Evolutionary conservation across 805 yeast genomes (phyloP).

Genomic region (Yarrowia bubula): DNA sequence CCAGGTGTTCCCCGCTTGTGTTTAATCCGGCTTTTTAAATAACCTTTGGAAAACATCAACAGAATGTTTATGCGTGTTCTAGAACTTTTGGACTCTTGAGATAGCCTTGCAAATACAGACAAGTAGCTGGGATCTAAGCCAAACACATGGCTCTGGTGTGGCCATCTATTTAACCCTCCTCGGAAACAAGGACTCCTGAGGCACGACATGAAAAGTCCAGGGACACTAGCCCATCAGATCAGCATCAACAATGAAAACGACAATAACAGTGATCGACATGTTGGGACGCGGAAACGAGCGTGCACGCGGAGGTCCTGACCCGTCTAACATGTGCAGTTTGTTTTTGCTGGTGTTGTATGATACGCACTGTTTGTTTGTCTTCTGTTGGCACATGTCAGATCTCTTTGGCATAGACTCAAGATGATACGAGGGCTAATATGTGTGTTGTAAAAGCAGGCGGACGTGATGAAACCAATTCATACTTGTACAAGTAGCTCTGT

Average conservation of each 20-base stretch:
- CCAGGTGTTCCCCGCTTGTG: too few species aligned
- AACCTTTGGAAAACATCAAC: slow-evolving; percentile 8
- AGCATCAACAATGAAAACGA: not conserved
- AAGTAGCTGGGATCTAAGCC: too few species aligned
- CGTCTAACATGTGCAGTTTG: not conserved
- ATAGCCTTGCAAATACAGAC: too few species aligned
- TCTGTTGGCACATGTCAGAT: not conserved
- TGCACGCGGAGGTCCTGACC: not conserved
- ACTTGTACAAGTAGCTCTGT: not conserved
- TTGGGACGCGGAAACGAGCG: not conserved
- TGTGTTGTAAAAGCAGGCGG: not conserved
- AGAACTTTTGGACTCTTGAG: not conserved
- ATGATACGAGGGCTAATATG: not conserved
- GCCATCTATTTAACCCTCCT: not conserved
- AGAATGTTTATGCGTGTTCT: not conserved
- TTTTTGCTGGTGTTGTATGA: not conserved
- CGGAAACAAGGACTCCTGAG: not conserved
- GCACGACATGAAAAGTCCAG: not conserved
- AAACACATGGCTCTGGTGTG: too few species aligned
- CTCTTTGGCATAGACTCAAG: not conserved
- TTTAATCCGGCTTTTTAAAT: not conserved
- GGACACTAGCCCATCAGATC: slow-evolving; percentile 2
- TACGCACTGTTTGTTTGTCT: not conserved
- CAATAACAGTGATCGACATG: not conserved
- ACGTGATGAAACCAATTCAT: not conserved